These are phyloP conservation scores for Heterobasidion occidentale DNA, from an alignment of 1,284 basidiomycete genomes.

Conservation along the genomic window DNA sequence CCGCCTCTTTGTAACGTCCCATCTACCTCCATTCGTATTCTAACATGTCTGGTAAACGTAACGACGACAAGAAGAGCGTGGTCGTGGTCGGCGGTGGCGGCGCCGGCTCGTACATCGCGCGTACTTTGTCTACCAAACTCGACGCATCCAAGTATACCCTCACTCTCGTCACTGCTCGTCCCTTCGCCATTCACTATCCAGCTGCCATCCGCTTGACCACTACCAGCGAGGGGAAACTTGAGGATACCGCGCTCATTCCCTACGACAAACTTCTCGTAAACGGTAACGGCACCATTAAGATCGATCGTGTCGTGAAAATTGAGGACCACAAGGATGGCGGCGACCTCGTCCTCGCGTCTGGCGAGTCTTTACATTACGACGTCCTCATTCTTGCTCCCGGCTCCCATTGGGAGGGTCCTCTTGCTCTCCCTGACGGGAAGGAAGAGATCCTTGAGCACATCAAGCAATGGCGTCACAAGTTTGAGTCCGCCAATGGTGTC, in stretches of 20 bases:
- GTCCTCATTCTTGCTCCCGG: conserved; percentile 54
- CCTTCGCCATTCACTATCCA: conserved; percentile 25
- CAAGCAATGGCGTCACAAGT: conserved; percentile 33
- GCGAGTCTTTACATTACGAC: conserved; percentile 41
- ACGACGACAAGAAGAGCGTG: not conserved
- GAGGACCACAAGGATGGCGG: conserved; percentile 31
- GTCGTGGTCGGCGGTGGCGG: conserved; percentile 26
- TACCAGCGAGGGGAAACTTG: conserved; percentile 22
- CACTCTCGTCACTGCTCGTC: conserved; percentile 25
- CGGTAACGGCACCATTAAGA: conserved; percentile 34
- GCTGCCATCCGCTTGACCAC: conserved; percentile 26
- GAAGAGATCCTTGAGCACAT: conserved; percentile 32
- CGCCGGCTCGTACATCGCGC: conserved; percentile 21
- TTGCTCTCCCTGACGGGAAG: conserved; percentile 34
- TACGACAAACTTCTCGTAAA: conserved; percentile 40
- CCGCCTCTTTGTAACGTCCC: not conserved
- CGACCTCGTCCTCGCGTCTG: conserved; percentile 35
- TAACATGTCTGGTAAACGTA: not conserved
- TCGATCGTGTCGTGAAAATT: conserved; percentile 38
- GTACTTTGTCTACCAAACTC: conserved; percentile 25
- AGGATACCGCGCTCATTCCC: conserved; percentile 26
- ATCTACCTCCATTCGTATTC: not conserved
- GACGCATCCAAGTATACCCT: conserved; percentile 22
- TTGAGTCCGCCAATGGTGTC: conserved; percentile 39
- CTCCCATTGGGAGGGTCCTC: conserved; percentile 41